phyloP scores from a whole-genome alignment of 1,139 yeast genomes.

The Hanseniaspora sp. region DNA sequence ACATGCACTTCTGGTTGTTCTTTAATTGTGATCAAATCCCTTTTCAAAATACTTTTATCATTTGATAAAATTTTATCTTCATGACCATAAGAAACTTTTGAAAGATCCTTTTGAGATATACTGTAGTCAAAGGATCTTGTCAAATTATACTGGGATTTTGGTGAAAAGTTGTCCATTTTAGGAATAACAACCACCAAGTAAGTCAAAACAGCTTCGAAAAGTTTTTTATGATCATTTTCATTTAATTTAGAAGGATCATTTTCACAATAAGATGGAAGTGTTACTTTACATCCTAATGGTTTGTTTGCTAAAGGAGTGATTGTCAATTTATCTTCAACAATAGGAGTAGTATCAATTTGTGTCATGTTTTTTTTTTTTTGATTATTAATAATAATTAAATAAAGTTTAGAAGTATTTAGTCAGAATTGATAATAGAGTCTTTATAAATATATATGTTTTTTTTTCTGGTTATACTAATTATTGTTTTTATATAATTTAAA shows the following conservation, averaged over 20 bases:
- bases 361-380: too few species aligned
- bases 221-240: slow-evolving; percentile 51
- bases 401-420: too few species aligned
- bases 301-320: slow-evolving; percentile 41
- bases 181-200: slow-evolving; percentile 67
- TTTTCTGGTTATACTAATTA: not conserved
- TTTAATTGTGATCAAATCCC: slow-evolving; percentile 72
- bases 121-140: slow-evolving; percentile 46
- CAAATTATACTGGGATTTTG: slow-evolving; percentile 61
- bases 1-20: slow-evolving; percentile 80
- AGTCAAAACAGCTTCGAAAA: slow-evolving; percentile 53
- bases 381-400: too few species aligned
- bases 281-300: slow-evolving; percentile 58
- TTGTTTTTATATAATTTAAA: too few species aligned
- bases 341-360: not conserved
- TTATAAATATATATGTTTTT: not conserved
- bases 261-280: slow-evolving; percentile 49
- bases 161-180: slow-evolving; percentile 50
- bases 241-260: slow-evolving; percentile 63
- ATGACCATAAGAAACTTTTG: slow-evolving; percentile 69
- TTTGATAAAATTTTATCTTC: slow-evolving; percentile 69
- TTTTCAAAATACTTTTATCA: slow-evolving; percentile 59
- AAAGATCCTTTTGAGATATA: not conserved
- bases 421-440: too few species aligned
- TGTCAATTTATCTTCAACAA: slow-evolving; percentile 17